Conservation (phyloP, 148 eudicot species). For the Pharnaceum exiguum region DNA sequence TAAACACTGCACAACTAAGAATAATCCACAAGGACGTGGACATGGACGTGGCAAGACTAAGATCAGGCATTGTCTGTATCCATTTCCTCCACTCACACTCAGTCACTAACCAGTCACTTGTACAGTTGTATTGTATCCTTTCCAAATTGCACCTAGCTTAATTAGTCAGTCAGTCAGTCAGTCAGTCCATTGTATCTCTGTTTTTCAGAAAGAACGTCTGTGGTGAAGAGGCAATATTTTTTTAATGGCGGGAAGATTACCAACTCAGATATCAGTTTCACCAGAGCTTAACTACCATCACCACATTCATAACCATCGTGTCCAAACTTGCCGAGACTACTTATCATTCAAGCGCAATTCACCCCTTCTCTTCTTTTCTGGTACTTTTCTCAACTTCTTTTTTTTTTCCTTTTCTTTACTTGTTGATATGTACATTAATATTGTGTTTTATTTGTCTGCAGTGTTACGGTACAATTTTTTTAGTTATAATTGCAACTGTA, state of each 20-base stretch:
- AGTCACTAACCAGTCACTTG: too few species aligned
- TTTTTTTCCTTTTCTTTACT: constrained; percentile 24
- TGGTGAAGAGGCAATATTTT: too few species aligned
- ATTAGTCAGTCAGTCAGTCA: too few species aligned
- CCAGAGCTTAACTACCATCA: constrained; percentile 32
- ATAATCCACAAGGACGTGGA: constrained; percentile 25
- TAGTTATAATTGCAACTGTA: background rate
- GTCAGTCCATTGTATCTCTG: background rate
- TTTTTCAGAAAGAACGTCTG: too few species aligned
- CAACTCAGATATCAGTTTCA: constrained; percentile 42
- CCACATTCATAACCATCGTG: constrained; percentile 10
- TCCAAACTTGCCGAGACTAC: constrained; percentile 9
- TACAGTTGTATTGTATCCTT: too few species aligned
- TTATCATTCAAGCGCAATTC: constrained; percentile 48
- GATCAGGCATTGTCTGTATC: constrained; percentile 22
- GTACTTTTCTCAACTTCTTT: constrained; percentile 24
- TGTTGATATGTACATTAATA: background rate
- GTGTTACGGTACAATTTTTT: background rate
- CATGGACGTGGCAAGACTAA: constrained; percentile 51
- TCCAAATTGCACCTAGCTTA: too few species aligned
- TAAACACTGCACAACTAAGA: too few species aligned
- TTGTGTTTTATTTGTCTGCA: background rate
- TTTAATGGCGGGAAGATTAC: constrained; percentile 60
- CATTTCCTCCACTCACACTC: background rate
- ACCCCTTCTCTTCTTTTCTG: too few species aligned